Evolutionary conservation across 2,329 filamentous ascomycete genomes (phyloP).

Genomic region (Botrytis sinoallii): DNA sequence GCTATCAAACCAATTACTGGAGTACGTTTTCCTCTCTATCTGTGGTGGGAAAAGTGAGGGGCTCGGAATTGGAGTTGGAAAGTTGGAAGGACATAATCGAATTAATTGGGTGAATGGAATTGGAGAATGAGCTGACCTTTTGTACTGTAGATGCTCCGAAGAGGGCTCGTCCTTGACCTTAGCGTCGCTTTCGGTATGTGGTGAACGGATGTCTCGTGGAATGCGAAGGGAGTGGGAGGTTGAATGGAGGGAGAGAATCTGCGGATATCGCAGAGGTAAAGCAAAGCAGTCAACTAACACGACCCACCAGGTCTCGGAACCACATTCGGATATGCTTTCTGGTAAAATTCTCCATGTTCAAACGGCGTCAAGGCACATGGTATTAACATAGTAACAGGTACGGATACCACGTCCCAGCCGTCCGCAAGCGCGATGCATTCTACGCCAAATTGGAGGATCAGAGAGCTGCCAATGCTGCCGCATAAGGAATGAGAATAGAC

Average conservation of each 20-base stretch:
- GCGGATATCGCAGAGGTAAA: conserved; percentile 11
- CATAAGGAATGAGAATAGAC: conserved; percentile 25
- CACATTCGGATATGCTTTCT: conserved; percentile 52
- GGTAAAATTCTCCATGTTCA: conserved; percentile 42
- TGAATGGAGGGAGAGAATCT: background rate
- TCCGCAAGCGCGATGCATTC: conserved; percentile 42
- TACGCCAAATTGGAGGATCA: conserved; percentile 44
- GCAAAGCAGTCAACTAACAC: conserved; percentile 14
- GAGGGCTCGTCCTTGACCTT: conserved; percentile 56
- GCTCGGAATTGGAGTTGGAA: background rate
- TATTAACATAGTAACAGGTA: conserved; percentile 28
- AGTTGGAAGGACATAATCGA: conserved; percentile 1
- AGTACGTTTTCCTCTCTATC: conserved; percentile 31
- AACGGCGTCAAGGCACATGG: background rate
- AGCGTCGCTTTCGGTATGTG: conserved; percentile 53
- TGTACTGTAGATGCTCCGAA: conserved; percentile 52
- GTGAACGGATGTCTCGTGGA: background rate
- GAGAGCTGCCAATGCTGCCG: conserved; percentile 37
- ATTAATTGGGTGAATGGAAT: conserved; percentile 20
- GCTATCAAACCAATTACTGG: conserved; percentile 40
- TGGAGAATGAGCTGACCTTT: conserved; percentile 33
- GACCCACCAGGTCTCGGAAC: conserved; percentile 49
- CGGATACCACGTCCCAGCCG: conserved; percentile 45
- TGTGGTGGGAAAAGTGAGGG: background rate
- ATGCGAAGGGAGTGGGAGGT: background rate